Base-by-base conservation (phyloP, 2,329 filamentous ascomycete species). In the Aspergillus brasiliensis region DNA sequence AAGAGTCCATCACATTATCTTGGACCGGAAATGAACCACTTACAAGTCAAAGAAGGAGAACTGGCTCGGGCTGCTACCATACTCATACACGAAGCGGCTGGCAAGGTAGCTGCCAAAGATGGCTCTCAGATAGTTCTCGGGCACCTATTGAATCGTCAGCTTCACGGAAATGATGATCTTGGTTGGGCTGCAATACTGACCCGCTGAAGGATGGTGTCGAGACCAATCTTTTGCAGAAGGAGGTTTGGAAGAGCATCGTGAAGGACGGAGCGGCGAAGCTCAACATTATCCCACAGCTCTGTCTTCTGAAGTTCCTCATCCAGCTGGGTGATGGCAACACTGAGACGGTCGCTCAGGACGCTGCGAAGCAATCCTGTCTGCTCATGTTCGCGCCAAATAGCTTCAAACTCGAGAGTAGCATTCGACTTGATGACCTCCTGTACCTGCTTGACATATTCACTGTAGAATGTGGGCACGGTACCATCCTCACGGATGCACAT, bases 21-120 rank as follows among this genome's bases (percentile, higher is more conserved):
- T 5, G 10, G 17, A 38, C 15, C 15, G 3, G 37, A 13, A 15
- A 23, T 42, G n/a, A 34, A 25, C 49, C 61, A 89, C 90, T 87
- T 81, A 93, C 91, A 98, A 99, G 75, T 96, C 92, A 79, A 96
- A 99, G 84, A 99, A 99, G 40, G 94, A 92, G 81, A 99, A 98
- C 72, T 97, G 94, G 81, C 90, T 95, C 5, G 95, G 93, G 67
- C 86, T 89, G 75, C 92, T 93, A 71, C 95, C 95, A 75, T 94
- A 95, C 76, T 96, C 88, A 77, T 99, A 99, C 42, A 99, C 92
- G 75, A 99, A 99, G 46, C 95, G 90, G 72, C 91, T 96, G 51
- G 95, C 94, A 67, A 99, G 83, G 79, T 94, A 97, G 75, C 91
- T 96, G 68, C 95, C 95, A 73, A 99, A 99, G 75, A 99, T 98